phyloP scores from a whole-genome alignment of 2,329 filamentous ascomycete genomes.

The Coniochaeta prunicola region DNA sequence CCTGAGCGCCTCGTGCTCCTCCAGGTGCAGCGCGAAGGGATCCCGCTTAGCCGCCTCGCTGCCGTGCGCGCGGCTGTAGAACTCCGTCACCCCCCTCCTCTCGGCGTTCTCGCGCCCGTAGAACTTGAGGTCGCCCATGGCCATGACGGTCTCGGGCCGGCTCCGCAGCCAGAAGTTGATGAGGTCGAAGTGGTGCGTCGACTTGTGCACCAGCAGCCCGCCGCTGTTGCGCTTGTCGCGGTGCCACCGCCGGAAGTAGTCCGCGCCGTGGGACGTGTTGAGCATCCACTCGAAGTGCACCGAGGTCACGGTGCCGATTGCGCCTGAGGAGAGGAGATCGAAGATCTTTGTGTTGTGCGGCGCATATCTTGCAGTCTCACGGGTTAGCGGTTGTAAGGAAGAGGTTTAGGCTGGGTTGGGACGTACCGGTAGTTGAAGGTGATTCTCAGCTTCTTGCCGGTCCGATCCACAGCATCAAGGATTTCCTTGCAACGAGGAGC shows the following conservation, averaged over 20 bases:
- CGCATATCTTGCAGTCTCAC: constrained; percentile 22
- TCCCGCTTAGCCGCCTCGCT: constrained; percentile 43
- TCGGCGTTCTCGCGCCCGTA: constrained; percentile 57
- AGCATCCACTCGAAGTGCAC: constrained; percentile 60
- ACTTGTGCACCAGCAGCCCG: constrained; percentile 54
- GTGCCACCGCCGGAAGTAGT: constrained; percentile 59
- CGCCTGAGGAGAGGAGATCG: constrained; percentile 43
- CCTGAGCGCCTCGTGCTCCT: constrained; percentile 44
- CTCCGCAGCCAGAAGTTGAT: constrained; percentile 57
- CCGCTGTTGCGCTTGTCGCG: constrained; percentile 53
- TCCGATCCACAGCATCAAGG: constrained; percentile 44
- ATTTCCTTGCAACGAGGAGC: constrained; percentile 46
- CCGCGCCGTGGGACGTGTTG: constrained; percentile 53
- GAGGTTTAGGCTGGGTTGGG: background rate
- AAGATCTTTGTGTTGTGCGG: constrained; percentile 57
- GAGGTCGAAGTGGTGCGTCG: constrained; percentile 57
- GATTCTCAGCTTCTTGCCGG: constrained; percentile 42
- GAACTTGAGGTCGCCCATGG: constrained; percentile 50
- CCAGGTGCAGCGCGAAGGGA: constrained; percentile 52
- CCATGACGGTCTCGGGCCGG: constrained; percentile 47
- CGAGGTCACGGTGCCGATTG: constrained; percentile 48
- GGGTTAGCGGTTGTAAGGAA: background rate
- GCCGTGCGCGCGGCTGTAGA: constrained; percentile 43
- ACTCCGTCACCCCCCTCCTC: constrained; percentile 39
- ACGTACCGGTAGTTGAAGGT: constrained; percentile 57